These are phyloP conservation scores for Colletotrichum abscissum DNA, from an alignment of 2,329 filamentous ascomycete genomes.

Conservation along the genomic window DNA sequence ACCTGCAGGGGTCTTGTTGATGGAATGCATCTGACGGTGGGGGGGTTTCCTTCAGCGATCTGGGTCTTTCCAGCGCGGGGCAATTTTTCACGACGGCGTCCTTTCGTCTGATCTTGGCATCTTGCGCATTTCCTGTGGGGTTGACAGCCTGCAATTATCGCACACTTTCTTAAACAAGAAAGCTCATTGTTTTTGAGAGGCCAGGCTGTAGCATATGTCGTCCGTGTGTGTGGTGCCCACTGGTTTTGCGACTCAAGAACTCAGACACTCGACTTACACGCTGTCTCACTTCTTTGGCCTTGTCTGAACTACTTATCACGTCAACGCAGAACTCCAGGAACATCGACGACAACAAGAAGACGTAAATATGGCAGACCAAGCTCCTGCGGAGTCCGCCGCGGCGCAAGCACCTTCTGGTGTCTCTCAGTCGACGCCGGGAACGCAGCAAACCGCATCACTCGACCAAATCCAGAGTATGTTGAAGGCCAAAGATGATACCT, in stretches of 20 bases:
- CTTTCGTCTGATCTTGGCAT: conserved; percentile 19
- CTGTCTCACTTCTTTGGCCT: neutral
- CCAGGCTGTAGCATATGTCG: neutral
- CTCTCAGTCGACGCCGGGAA: conserved; percentile 11
- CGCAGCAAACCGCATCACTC: conserved; percentile 43
- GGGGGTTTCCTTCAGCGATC: conserved; percentile 17
- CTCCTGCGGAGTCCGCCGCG: neutral
- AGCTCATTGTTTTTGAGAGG: neutral
- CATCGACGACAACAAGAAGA: neutral
- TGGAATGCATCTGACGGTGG: conserved; percentile 10
- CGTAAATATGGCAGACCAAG: conserved; percentile 5
- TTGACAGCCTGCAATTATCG: neutral
- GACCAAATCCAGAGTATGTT: conserved; percentile 67
- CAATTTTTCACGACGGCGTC: conserved; percentile 30
- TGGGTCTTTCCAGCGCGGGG: conserved; percentile 30
- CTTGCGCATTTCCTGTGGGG: neutral
- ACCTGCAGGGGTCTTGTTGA: conserved; percentile 21
- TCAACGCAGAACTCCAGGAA: neutral
- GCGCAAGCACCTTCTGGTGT: conserved; percentile 3
- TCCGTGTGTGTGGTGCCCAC: neutral
- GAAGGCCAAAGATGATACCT: conserved; percentile 72
- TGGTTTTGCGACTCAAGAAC: no score
- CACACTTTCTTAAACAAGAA: neutral
- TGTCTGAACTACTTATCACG: neutral
- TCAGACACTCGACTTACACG: conserved; percentile 2